Evolutionary conservation across 1,284 basidiomycete genomes (phyloP).

Genomic region (Sanguinoderma infundibulare): DNA sequence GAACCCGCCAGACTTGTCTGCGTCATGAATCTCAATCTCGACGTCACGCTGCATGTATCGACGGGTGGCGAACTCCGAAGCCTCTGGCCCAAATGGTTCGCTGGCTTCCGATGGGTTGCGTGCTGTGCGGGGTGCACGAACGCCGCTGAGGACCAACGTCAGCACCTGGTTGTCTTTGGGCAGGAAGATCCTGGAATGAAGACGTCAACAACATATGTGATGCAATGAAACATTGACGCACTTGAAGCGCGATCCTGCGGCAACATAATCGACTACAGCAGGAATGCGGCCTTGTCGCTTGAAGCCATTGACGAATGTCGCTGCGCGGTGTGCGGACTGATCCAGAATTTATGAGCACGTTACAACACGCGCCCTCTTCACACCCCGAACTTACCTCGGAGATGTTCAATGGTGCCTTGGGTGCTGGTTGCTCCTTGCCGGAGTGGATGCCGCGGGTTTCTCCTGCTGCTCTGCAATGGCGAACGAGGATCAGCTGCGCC

Average conservation of each 20-base stretch:
- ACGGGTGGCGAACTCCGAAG: constrained; percentile 80
- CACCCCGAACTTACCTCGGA: constrained; percentile 65
- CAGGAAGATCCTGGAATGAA: constrained; percentile 68
- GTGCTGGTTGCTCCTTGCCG: constrained; percentile 83
- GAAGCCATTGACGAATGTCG: constrained; percentile 88
- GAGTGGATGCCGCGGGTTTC: constrained; percentile 92
- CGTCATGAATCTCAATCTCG: constrained; percentile 88
- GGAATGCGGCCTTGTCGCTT: constrained; percentile 87
- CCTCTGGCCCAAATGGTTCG: constrained; percentile 89
- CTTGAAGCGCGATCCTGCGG: constrained; percentile 94
- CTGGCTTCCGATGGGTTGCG: constrained; percentile 85
- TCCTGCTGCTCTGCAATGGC: constrained; percentile 63
- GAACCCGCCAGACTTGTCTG: constrained; percentile 96
- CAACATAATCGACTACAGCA: constrained; percentile 93
- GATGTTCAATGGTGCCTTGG: constrained; percentile 80
- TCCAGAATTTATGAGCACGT: neutral
- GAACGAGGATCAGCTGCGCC: neutral
- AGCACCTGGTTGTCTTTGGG: constrained; percentile 93
- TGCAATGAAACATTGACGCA: constrained; percentile 36
- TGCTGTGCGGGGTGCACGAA: constrained; percentile 83
- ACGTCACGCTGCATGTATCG: constrained; percentile 94
- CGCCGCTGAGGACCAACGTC: constrained; percentile 88
- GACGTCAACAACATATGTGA: neutral
- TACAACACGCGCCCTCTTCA: neutral
- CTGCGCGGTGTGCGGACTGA: constrained; percentile 75